Evolutionary conservation across 192 early-diverging fungal genomes (phyloP).

Genomic region (Backusella westeae): DNA sequence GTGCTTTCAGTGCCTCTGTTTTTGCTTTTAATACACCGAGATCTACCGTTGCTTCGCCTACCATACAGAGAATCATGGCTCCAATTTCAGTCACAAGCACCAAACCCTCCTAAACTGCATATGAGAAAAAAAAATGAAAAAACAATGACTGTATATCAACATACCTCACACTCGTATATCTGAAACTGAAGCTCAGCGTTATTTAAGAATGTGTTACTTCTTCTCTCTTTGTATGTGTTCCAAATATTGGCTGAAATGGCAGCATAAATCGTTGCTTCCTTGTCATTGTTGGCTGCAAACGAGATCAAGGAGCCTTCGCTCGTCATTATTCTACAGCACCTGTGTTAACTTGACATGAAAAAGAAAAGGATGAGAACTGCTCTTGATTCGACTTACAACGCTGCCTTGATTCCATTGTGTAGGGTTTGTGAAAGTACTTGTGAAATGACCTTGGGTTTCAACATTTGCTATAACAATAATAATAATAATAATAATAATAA

Average conservation of each 20-base stretch:
- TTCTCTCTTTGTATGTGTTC: conserved; percentile 51
- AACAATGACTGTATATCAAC: not conserved
- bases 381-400: conserved; percentile 41
- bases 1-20: conserved; percentile 45
- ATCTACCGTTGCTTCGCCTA: conserved; percentile 45
- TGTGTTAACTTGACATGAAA: not conserved
- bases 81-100: conserved; percentile 19
- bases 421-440: conserved; percentile 58
- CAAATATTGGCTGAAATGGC: conserved; percentile 62
- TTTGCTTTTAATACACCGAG: conserved; percentile 56
- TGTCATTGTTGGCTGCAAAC: conserved; percentile 52
- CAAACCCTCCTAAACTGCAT: conserved; percentile 17
- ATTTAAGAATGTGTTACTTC: not conserved
- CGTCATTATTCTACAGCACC: conserved; percentile 46
- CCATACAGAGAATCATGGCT: conserved; percentile 56
- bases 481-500: not conserved
- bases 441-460: conserved; percentile 61
- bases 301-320: conserved; percentile 55
- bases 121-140: not conserved
- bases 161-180: conserved; percentile 51
- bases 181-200: conserved; percentile 32
- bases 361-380: not conserved
- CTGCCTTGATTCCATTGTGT: conserved; percentile 49
- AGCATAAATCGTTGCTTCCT: conserved; percentile 52
- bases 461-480: conserved; percentile 26